Conservation (phyloP, 108 stramenopile genomes). For the Nitzschia inconspicua region DNA sequence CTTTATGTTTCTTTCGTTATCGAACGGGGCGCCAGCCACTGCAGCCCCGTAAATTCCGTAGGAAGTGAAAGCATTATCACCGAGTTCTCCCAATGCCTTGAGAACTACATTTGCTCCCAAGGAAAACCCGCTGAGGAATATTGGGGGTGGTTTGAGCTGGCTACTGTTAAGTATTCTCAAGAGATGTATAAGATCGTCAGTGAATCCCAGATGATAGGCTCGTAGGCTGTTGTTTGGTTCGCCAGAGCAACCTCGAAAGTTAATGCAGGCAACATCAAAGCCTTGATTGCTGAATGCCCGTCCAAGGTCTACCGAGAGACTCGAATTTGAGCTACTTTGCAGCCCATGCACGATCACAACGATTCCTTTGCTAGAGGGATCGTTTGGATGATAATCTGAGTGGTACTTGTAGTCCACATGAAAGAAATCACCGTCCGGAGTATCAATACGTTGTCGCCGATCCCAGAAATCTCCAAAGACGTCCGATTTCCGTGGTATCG, state of each 20-base stretch:
- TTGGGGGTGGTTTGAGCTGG: conserved; percentile 7
- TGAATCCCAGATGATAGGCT: conserved; percentile 91
- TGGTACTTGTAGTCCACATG: conserved; percentile 60
- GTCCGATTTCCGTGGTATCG: too few relatives aligned
- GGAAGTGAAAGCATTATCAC: conserved; percentile 28
- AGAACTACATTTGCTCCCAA: conserved; percentile 90
- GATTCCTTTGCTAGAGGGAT: too few relatives aligned
- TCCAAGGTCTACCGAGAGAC: conserved; percentile 52
- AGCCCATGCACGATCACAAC: conserved; percentile 77
- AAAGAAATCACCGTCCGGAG: conserved; percentile 70
- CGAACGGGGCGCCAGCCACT: conserved; percentile 80
- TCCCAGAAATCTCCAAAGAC: conserved; percentile 44
- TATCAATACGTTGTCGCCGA: conserved; percentile 33
- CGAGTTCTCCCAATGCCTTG: conserved; percentile 78
- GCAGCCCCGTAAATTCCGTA: conserved; percentile 80
- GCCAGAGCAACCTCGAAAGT: conserved; percentile 83
- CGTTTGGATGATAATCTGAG: too few relatives aligned
- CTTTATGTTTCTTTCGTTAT: conserved; percentile 36
- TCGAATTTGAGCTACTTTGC: conserved; percentile 65
- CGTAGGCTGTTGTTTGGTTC: conserved; percentile 11
- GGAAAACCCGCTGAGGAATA: conserved; percentile 84
- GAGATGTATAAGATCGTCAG: conserved; percentile 77
- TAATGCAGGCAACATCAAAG: conserved; percentile 69
- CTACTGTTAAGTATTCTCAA: too few relatives aligned
- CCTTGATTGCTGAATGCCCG: conserved; percentile 38